Conservation (phyloP, 345 rosid species). For the Rubroshorea leprosula region DNA sequence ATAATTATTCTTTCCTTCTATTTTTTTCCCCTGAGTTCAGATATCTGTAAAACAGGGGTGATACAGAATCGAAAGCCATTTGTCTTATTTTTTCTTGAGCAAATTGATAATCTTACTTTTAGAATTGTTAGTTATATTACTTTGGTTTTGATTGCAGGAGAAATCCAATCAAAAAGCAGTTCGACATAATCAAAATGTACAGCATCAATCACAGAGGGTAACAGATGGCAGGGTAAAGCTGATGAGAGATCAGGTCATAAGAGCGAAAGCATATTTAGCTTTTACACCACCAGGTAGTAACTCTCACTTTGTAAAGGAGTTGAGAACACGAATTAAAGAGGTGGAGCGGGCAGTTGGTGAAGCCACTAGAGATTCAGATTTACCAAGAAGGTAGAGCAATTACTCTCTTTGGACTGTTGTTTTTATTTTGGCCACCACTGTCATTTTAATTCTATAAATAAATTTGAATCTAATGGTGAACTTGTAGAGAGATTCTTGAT, state of each 20-base stretch:
- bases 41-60: background rate
- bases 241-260: constrained; percentile 75
- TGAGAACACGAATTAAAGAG: constrained; percentile 63
- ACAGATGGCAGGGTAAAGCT: constrained; percentile 57
- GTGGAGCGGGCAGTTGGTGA: constrained; percentile 59
- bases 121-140: background rate
- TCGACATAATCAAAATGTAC: constrained; percentile 28
- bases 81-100: background rate
- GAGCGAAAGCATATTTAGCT: constrained; percentile 68
- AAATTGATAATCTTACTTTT: background rate
- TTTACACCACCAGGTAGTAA: constrained; percentile 59
- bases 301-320: constrained; percentile 65
- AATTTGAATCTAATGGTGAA: background rate
- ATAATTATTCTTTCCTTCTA: too few relatives aligned
- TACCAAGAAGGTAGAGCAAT: constrained; percentile 60
- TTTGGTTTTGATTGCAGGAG: constrained; percentile 37
- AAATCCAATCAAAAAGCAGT: constrained; percentile 19
- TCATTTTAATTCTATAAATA: background rate
- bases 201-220: constrained; percentile 22
- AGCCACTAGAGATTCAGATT: constrained; percentile 59
- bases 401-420: too few relatives aligned
- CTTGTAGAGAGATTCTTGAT: background rate
- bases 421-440: background rate
- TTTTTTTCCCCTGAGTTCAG: too few relatives aligned
- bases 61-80: background rate